Conservation (phyloP, 768 basidiomycete species). For the Trametes punicea region DNA sequence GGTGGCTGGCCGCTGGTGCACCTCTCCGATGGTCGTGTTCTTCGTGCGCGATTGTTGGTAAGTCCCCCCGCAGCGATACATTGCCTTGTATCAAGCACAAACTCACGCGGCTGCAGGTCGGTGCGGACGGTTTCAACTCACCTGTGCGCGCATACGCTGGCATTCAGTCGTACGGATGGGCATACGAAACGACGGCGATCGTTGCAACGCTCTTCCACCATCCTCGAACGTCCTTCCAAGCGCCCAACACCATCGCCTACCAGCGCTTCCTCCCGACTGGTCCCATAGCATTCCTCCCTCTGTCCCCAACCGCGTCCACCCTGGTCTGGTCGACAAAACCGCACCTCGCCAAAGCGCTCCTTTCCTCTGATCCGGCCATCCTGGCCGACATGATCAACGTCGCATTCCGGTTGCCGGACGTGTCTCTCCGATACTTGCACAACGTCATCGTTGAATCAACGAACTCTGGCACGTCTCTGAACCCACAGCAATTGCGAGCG, state of each 20-base stretch:
- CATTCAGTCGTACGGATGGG: slow-evolving; percentile 88
- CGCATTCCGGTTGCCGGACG: slow-evolving; percentile 79
- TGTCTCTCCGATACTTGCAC: slow-evolving; percentile 69
- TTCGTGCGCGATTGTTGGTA: slow-evolving; percentile 76
- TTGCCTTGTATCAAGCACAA: neutral
- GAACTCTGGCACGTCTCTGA: slow-evolving; percentile 42
- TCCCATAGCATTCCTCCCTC: slow-evolving; percentile 91
- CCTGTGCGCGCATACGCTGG: slow-evolving; percentile 85
- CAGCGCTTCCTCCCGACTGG: slow-evolving; percentile 95
- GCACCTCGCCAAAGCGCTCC: slow-evolving; percentile 66
- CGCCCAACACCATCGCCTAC: slow-evolving; percentile 77
- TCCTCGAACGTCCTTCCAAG: slow-evolving; percentile 58
- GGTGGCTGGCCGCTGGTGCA: slow-evolving; percentile 79
- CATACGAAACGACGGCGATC: slow-evolving; percentile 84
- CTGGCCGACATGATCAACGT: slow-evolving; percentile 81
- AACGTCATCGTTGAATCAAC: slow-evolving; percentile 55
- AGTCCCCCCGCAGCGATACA: slow-evolving; percentile 27
- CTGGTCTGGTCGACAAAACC: slow-evolving; percentile 95
- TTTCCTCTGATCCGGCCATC: slow-evolving; percentile 57
- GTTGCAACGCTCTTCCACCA: slow-evolving; percentile 84
- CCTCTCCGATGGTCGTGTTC: slow-evolving; percentile 60
- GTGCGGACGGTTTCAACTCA: slow-evolving; percentile 94
- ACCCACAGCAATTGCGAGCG: slow-evolving; percentile 45
- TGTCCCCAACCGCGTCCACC: slow-evolving; percentile 74
- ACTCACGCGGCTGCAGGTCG: slow-evolving; percentile 54